Percentiles rank a stretch among this genome's conserved stretches.
phyloP scores from a whole-genome alignment of 768 basidiomycete species.

The Daedaleopsis nitida region DNA sequence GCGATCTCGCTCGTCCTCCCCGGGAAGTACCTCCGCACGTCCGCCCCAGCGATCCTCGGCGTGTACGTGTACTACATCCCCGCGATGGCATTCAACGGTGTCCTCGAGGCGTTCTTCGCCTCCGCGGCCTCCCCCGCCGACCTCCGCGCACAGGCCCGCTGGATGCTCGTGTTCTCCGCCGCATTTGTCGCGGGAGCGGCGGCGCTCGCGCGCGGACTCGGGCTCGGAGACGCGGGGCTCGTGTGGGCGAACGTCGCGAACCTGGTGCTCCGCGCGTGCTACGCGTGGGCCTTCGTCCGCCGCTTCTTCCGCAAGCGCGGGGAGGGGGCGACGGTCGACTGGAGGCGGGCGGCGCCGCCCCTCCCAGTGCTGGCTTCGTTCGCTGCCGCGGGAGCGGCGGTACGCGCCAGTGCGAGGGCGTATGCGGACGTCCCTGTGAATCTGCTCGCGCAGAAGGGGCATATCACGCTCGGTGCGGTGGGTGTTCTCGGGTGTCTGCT shows the following conservation, averaged over 20 bases:
- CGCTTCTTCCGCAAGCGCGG: conserved; percentile 44
- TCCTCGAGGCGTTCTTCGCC: conserved; percentile 88
- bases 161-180: conserved; percentile 79
- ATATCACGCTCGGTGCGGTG: conserved; percentile 28
- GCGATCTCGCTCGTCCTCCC: conserved; percentile 73
- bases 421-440: conserved; percentile 19
- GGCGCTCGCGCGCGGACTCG: conserved; percentile 41
- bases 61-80: conserved; percentile 92
- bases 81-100: conserved; percentile 85
- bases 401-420: conserved; percentile 27
- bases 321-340: conserved; percentile 17
- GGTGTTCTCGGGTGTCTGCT: conserved; percentile 26
- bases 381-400: conserved; percentile 23
- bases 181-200: conserved; percentile 63
- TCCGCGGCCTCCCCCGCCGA: conserved; percentile 71
- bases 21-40: conserved; percentile 66
- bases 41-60: conserved; percentile 74
- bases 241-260: conserved; percentile 79
- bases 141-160: conserved; percentile 72
- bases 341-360: conserved; percentile 29
- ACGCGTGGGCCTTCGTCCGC: conserved; percentile 52
- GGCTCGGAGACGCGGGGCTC: conserved; percentile 65
- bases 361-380: conserved; percentile 28
- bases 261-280: conserved; percentile 61
- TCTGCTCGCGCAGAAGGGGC: conserved; percentile 28